A percentile compares a stretch with the other conserved stretches of the same genome.
Evolutionary conservation across 1,139 yeast species (phyloP).

Genomic region (Debaryomyces robertsiae): DNA sequence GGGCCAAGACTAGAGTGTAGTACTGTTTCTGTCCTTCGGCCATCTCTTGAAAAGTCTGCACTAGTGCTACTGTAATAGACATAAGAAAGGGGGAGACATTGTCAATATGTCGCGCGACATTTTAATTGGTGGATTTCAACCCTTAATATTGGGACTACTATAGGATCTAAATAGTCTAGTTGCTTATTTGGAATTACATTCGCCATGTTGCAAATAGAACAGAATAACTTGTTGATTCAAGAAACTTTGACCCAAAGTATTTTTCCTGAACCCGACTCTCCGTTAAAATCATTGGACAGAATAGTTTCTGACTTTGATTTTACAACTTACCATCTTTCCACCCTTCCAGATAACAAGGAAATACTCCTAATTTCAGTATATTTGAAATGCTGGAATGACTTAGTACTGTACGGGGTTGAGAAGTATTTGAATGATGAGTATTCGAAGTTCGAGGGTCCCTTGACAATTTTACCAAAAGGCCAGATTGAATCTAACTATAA

Average conservation of each 20-base stretch:
- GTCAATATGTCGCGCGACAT: slow-evolving; percentile 9
- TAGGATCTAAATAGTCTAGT: background rate
- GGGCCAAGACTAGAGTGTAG: too few species aligned
- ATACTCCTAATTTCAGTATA: slow-evolving; percentile 68
- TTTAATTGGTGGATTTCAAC: slow-evolving; percentile 1
- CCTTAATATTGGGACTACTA: slow-evolving; percentile 1
- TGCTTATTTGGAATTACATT: slow-evolving; percentile 3
- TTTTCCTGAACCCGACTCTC: slow-evolving; percentile 32
- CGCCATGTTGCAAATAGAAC: slow-evolving; percentile 49
- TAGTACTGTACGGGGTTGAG: slow-evolving; percentile 65
- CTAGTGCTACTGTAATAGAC: too few species aligned
- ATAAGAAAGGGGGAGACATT: too few species aligned
- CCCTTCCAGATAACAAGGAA: slow-evolving; percentile 66
- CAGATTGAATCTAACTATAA: slow-evolving; percentile 78
- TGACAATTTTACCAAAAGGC: slow-evolving; percentile 27
- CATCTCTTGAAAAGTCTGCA: too few species aligned
- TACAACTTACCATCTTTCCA: slow-evolving; percentile 89
- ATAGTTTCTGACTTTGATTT: slow-evolving; percentile 93
- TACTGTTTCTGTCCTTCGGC: too few species aligned
- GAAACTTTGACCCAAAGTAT: slow-evolving; percentile 45
- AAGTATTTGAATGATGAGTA: slow-evolving; percentile 46
- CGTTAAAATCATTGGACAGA: slow-evolving; percentile 70
- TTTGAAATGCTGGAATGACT: slow-evolving; percentile 77
- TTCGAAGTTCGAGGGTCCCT: slow-evolving; percentile 29
- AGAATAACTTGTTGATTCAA: slow-evolving; percentile 44